Base-by-base conservation (phyloP, 495 filamentous ascomycete genomes). In the Letharia columbiana region DNA sequence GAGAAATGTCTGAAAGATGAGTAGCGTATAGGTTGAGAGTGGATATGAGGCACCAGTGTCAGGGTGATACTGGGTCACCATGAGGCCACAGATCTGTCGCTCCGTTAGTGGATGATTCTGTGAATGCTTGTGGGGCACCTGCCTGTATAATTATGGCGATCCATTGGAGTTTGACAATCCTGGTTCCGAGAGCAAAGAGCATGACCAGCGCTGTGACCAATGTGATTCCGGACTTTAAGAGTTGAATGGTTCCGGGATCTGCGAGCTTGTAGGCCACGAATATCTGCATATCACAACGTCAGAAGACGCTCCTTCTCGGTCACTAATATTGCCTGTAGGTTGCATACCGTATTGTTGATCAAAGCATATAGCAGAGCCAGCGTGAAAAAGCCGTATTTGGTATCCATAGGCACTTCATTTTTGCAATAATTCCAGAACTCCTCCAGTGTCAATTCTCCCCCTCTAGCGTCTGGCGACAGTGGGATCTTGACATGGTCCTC, bases 311-410 rank as follows among this genome's bases (percentile, higher is more conserved):
- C 15, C 33, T 37, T 37, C 31, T 20, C 15, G 3, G 0, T 17
- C 4, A n/a, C 2, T 6, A 20, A 28, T 67, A 63, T 41, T 62
- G 64, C 11, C 69, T 17, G 11, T 6, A 54, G 42, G 1, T 37
- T 31, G 28, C 64, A 39, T 63, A 73, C 71, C 23, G 64, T 64
- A 57, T 72, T 73, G 59, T 73, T 73, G 67, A 73, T 69, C 23
- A 73, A 61, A 17, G 64, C 65, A 71, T 73, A 73, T 18, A 73
- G 61, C 63, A 73, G 47, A 23, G 72, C 72, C 64, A 73, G 59
- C n/a, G 62, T 49, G 45, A 64, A 65, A 50, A 73, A 73, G 42
- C 67, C 72, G 45, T 68, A 73, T 49, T 66, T 64, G 33, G 66
- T 67, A 41, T 72, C 68, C 33, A 62, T 23, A 9, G 71, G 61